These are phyloP conservation scores for Peronospora farinosa DNA, from an alignment of 352 stramenopile genomes.

Conservation along the genomic window DNA sequence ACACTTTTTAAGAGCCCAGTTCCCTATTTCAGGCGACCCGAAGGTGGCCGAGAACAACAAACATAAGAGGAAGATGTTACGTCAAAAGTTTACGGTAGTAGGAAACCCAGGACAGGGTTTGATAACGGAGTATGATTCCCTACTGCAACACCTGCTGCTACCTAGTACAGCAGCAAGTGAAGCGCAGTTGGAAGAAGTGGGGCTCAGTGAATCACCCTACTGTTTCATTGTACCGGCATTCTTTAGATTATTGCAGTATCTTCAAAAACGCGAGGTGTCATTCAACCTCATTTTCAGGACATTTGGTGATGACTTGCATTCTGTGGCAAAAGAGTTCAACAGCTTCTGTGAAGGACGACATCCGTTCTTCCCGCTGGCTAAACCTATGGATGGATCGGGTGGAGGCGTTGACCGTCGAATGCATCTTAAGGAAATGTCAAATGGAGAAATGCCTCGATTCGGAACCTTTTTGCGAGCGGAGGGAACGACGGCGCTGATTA, in stretches of 20 bases:
- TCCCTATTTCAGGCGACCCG: slow-evolving; percentile 44
- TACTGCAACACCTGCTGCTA: slow-evolving; percentile 49
- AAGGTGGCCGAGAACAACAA: slow-evolving; percentile 52
- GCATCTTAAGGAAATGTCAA: slow-evolving; percentile 21
- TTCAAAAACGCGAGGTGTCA: slow-evolving; percentile 35
- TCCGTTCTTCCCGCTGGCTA: slow-evolving; percentile 42
- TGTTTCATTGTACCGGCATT: slow-evolving; percentile 69
- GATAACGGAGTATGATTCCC: slow-evolving; percentile 28
- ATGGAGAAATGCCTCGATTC: slow-evolving; percentile 31
- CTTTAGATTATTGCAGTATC: slow-evolving; percentile 45
- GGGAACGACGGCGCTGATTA: slow-evolving; percentile 43
- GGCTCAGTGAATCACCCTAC: slow-evolving; percentile 38
- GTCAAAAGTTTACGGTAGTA: slow-evolving; percentile 54
- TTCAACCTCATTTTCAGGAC: slow-evolving; percentile 81
- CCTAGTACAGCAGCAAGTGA: slow-evolving; percentile 17
- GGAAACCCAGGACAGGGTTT: slow-evolving; percentile 49
- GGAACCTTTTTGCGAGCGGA: slow-evolving; percentile 63
- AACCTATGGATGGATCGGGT: slow-evolving; percentile 54
- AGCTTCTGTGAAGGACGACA: slow-evolving; percentile 63
- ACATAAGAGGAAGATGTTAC: slow-evolving; percentile 47
- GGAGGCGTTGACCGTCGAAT: slow-evolving; percentile 46
- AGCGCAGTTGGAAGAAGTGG: slow-evolving; percentile 20
- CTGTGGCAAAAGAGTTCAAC: slow-evolving; percentile 73
- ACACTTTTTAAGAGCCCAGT: slow-evolving; percentile 57
- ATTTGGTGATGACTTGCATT: slow-evolving; percentile 59